phyloP scores from a whole-genome alignment of 352 stramenopile genomes.

The Saprolegnia diclina region DNA sequence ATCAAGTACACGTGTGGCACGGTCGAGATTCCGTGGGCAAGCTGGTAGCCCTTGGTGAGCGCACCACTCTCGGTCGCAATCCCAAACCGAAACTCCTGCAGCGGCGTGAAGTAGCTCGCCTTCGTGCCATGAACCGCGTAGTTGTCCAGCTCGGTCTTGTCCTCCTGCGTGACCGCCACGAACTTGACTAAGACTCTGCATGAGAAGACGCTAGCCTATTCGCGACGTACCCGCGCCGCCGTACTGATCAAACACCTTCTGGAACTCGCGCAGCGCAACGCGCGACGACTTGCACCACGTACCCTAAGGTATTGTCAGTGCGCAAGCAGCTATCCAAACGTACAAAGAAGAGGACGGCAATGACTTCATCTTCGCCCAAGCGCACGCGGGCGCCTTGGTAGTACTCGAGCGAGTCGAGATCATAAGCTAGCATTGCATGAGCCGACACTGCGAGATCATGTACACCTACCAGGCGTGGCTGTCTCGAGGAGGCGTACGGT shows the following conservation, averaged over 20 bases:
- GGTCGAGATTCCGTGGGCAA: constrained; percentile 13
- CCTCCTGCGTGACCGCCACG: constrained; percentile 62
- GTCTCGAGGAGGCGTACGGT: constrained; percentile 27
- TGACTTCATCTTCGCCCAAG: constrained; percentile 55
- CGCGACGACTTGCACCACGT: constrained; percentile 59
- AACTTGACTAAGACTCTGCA: constrained; percentile 37
- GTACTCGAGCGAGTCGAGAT: constrained; percentile 49
- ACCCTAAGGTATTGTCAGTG: constrained; percentile 32
- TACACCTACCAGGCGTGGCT: constrained; percentile 8
- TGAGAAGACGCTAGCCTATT: neutral
- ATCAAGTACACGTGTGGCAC: constrained; percentile 25
- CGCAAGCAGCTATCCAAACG: neutral
- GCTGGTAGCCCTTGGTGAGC: constrained; percentile 53
- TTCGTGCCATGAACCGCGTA: constrained; percentile 52
- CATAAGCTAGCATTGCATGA: constrained; percentile 29
- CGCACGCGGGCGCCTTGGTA: constrained; percentile 45
- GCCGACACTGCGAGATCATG: constrained; percentile 3
- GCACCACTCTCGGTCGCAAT: constrained; percentile 64
- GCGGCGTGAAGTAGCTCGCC: constrained; percentile 49
- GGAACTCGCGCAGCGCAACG: constrained; percentile 41
- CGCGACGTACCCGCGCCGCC: neutral
- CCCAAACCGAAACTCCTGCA: constrained; percentile 47
- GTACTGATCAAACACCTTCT: constrained; percentile 20
- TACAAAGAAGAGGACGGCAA: constrained; percentile 76
- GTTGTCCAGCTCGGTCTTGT: constrained; percentile 49